Base-by-base conservation (phyloP, 768 basidiomycete genomes). In the Calocybe indica region DNA sequence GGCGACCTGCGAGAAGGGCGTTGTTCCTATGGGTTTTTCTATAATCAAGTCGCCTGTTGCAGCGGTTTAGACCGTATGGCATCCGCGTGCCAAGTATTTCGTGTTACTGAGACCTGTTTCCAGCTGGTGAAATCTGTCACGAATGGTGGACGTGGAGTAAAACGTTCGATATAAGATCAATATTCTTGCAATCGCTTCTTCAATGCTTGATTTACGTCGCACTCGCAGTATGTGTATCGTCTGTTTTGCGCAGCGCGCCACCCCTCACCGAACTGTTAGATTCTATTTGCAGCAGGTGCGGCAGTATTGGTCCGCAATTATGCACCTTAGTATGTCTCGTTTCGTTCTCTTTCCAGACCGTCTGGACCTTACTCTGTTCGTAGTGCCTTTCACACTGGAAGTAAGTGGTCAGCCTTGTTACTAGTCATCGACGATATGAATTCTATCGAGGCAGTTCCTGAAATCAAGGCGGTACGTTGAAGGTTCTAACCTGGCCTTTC, bases 351-450 rank as follows among this genome's bases (percentile, higher is more conserved):
- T 34, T 7, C 40, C 7, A 38, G 6, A 11, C 49, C 9, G 30
- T 39, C 47, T 51, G 37, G 52, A 50, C 49, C 47, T 49, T 15
- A 40, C 11, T 22, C 33, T 9, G 36, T 52, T 10, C 11, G 34
- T 46, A 85, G 83, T 53, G 85, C 85, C 10, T 88, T 86, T 55
- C 85, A 88, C 56, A 88, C 85, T 28, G 85, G 85, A 73, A 88
- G 85, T 88, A 55, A 65, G 84, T 70, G 11, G 34, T n/a, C 33
- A 35, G 45, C 40, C 35, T 34, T 37, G 7, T 11, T 34, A 28
- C 2, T 12, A 33, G 7, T 13, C 31, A 28, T 42, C 48, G 14
- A 33, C 41, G 11, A 45, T 36, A 12, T 13, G 43, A 38, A 30
- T 45, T 36, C 9, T 42, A 5, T 7, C 14, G 12, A 14, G 7